Evolutionary conservation across 2,329 filamentous ascomycete genomes (phyloP).

Genomic region (Pseudovirgaria hyperparasitica): DNA sequence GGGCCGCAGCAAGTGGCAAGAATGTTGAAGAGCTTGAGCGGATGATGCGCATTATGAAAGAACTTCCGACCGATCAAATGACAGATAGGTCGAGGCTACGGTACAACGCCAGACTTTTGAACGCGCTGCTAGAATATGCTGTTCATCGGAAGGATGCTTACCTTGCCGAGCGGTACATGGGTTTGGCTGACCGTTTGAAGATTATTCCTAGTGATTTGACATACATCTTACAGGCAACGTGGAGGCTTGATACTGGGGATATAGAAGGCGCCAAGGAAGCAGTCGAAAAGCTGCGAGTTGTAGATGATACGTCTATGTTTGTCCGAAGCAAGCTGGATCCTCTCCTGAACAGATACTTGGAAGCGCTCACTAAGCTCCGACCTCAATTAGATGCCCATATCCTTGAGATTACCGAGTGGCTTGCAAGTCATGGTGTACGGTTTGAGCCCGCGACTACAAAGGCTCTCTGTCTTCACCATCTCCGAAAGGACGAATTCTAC

Average conservation of each 20-base stretch:
- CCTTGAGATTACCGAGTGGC: no score
- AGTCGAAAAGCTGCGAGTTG: no score
- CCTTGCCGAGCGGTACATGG: conserved; percentile 60
- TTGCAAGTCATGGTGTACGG: no score
- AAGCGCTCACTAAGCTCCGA: no score
- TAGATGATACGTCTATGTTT: background rate
- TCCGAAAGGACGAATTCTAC: conserved; percentile 62
- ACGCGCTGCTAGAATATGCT: conserved; percentile 60
- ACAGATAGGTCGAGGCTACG: no score
- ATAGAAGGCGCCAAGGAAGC: conserved; percentile 55
- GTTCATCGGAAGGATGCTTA: conserved; percentile 57
- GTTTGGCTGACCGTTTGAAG: conserved; percentile 50
- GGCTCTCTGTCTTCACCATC: conserved; percentile 58
- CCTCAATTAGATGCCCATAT: no score
- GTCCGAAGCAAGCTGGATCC: background rate
- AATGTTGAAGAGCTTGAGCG: conserved; percentile 58
- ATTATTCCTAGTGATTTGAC: conserved; percentile 58
- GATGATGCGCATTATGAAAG: conserved; percentile 56
- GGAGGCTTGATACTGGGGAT: conserved; percentile 61
- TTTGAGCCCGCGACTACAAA: conserved; percentile 66
- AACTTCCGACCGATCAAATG: conserved; percentile 37
- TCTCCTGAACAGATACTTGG: no score
- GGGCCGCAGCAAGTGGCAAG: conserved; percentile 60
- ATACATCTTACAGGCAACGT: conserved; percentile 60
- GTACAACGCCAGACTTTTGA: no score